Percentiles rank a stretch among this genome's conserved stretches.
phyloP scores from a whole-genome alignment of 73 alveolate genomes.

The Paramecium sonneborni region DNA sequence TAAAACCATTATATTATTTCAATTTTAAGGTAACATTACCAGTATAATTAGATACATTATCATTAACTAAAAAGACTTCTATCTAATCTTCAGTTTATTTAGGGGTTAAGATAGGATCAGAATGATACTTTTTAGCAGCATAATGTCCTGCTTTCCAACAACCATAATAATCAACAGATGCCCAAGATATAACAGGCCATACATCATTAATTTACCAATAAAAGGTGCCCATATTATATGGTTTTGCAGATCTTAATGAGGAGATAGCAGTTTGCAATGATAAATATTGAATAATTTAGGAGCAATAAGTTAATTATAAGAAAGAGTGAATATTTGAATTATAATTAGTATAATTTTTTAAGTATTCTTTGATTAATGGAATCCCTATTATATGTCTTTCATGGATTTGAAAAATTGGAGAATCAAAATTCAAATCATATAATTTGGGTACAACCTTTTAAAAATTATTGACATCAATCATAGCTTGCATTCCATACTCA shows the following conservation, averaged over 20 bases:
- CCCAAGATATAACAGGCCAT: slow-evolving; percentile 96
- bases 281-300: slow-evolving; percentile 82
- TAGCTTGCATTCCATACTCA: slow-evolving; percentile 91
- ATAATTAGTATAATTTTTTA: slow-evolving; percentile 68
- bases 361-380: slow-evolving; percentile 75
- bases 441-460: slow-evolving; percentile 72
- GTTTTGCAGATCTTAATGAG: slow-evolving; percentile 86
- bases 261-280: slow-evolving; percentile 87
- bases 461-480: slow-evolving; percentile 82
- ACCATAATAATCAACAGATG: slow-evolving; percentile 91
- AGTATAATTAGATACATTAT: background rate
- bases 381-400: slow-evolving; percentile 86
- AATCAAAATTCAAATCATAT: slow-evolving; percentile 72
- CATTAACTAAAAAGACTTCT: background rate
- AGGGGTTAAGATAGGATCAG: background rate
- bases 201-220: slow-evolving; percentile 93
- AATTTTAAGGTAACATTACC: slow-evolving; percentile 21
- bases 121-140: slow-evolving; percentile 40
- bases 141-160: slow-evolving; percentile 88
- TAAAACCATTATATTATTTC: background rate
- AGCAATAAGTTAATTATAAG: slow-evolving; percentile 72
- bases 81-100: background rate
- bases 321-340: slow-evolving; percentile 71
- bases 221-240: slow-evolving; percentile 86
- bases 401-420: slow-evolving; percentile 83